Evolutionary conservation across 306 rosid species (phyloP).

Genomic region (Carpinus viminea): DNA sequence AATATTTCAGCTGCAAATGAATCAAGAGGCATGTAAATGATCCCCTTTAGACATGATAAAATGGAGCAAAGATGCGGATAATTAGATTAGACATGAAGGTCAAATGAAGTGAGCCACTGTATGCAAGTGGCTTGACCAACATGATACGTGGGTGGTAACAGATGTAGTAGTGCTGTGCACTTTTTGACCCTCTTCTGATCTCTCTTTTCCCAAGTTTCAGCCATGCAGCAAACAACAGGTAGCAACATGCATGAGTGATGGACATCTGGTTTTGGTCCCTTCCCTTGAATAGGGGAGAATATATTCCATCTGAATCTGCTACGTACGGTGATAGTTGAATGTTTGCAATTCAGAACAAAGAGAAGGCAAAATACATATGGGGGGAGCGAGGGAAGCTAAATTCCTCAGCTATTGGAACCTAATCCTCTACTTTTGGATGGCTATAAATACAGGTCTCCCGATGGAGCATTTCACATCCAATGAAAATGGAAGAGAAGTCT

Average conservation of each 20-base stretch:
- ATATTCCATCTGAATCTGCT: conserved; percentile 26
- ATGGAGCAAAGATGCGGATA: neutral
- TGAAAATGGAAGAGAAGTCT: conserved; percentile 45
- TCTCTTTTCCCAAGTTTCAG: neutral
- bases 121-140: conserved; percentile 39
- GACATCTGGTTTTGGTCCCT: conserved; percentile 36
- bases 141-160: neutral
- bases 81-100: neutral
- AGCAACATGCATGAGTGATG: neutral
- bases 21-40: no score
- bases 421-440: conserved; percentile 10
- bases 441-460: conserved; percentile 43
- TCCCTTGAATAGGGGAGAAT: conserved; percentile 31
- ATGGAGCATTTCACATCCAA: conserved; percentile 4
- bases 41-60: neutral
- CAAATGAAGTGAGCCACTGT: conserved; percentile 39
- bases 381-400: neutral
- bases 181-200: neutral
- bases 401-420: neutral
- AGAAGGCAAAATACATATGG: neutral
- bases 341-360: neutral
- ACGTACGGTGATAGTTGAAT: neutral
- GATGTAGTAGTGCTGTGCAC: neutral
- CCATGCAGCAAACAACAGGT: neutral
- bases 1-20: no score